phyloP scores from a whole-genome alignment of 805 yeast genomes.

The Kurtzmaniella fragi region DNA sequence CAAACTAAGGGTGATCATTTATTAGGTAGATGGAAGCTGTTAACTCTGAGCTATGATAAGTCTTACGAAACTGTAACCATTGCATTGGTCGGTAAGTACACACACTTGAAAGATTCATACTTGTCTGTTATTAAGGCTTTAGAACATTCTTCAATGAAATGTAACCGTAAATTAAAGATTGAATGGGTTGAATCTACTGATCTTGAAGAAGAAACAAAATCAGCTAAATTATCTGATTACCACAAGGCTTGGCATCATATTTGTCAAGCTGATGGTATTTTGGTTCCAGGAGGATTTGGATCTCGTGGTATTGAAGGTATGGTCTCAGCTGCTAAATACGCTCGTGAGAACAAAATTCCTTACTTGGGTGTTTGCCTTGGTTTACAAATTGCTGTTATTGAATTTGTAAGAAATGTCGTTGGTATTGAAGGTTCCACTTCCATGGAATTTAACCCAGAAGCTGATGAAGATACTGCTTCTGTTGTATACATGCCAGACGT shows the following conservation, averaged over 20 bases:
- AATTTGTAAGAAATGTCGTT: conserved; percentile 76
- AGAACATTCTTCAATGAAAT: conserved; percentile 92
- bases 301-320: conserved; percentile 97
- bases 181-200: conserved; percentile 95
- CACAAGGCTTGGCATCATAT: conserved; percentile 95
- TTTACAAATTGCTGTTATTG: conserved; percentile 94
- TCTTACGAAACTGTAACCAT: conserved; percentile 84
- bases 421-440: conserved; percentile 69
- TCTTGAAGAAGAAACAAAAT: conserved; percentile 70
- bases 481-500: conserved; percentile 99
- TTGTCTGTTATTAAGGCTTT: conserved; percentile 91
- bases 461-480: conserved; percentile 59
- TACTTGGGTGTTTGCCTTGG: conserved; percentile 97
- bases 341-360: conserved; percentile 93
- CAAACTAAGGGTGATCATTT: conserved; percentile 61
- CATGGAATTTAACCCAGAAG: conserved; percentile 70
- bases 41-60: conserved; percentile 77
- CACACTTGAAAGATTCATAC: conserved; percentile 91
- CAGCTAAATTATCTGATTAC: conserved; percentile 64
- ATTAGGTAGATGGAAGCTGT: conserved; percentile 70
- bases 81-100: conserved; percentile 96
- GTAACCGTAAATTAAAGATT: conserved; percentile 78
- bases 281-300: conserved; percentile 99
- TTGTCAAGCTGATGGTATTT: conserved; percentile 91
- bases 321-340: conserved; percentile 96